Conservation (phyloP, 2,329 filamentous ascomycete species). For the Ophiostoma triangulosporum region DNA sequence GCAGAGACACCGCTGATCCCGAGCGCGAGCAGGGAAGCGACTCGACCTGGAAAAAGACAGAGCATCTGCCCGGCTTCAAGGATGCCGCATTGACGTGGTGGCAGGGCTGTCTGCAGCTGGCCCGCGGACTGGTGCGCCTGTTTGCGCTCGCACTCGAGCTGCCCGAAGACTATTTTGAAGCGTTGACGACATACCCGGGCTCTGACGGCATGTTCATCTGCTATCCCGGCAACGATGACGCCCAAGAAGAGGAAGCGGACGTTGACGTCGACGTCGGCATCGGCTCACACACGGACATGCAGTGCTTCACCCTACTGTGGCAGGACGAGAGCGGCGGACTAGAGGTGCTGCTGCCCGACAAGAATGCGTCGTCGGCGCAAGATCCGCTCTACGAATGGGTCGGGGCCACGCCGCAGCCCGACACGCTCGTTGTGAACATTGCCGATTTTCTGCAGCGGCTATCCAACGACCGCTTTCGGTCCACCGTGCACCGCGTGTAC, state of each 20-base stretch:
- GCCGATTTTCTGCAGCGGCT: slow-evolving; percentile 15
- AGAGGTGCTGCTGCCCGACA: slow-evolving; percentile 9
- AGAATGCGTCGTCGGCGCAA: not conserved
- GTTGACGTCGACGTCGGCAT: slow-evolving; percentile 25
- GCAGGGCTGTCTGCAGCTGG: slow-evolving; percentile 14
- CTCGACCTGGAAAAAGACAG: slow-evolving; percentile 17
- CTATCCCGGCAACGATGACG: slow-evolving; percentile 12
- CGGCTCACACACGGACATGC: slow-evolving; percentile 33
- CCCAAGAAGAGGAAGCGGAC: not conserved
- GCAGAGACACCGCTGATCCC: not conserved
- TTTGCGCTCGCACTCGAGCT: slow-evolving; percentile 16
- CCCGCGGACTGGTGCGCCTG: slow-evolving; percentile 14
- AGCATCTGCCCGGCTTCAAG: slow-evolving; percentile 15
- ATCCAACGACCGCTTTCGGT: slow-evolving; percentile 14
- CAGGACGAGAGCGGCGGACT: slow-evolving; percentile 13
- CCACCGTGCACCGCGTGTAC: slow-evolving; percentile 14
- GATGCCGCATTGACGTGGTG: slow-evolving; percentile 16
- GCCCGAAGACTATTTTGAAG: slow-evolving; percentile 23
- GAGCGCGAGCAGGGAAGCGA: slow-evolving; percentile 11
- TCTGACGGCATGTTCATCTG: slow-evolving; percentile 17
- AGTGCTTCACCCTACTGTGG: slow-evolving; percentile 19
- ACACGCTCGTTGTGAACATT: slow-evolving; percentile 16
- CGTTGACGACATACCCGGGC: slow-evolving; percentile 25
- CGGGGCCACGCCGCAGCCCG: slow-evolving; percentile 7
- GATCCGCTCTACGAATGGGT: slow-evolving; percentile 9